These are phyloP conservation scores for Breynia disticha DNA, from an alignment of 441 rosid species.

Conservation along the genomic window DNA sequence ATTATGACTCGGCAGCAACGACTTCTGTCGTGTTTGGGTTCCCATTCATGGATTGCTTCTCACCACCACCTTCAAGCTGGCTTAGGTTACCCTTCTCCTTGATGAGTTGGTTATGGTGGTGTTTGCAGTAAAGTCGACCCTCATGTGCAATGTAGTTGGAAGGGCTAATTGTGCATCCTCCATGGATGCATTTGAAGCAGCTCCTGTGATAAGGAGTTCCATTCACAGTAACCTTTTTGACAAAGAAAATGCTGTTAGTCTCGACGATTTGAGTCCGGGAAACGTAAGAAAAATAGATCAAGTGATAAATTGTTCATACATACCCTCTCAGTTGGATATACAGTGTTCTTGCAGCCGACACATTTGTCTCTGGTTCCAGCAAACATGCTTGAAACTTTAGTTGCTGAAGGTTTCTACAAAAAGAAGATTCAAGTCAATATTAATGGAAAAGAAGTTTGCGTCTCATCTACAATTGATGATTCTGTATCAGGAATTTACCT, in stretches of 20 bases:
- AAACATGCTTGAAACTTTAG: slow-evolving; percentile 80
- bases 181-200: slow-evolving; percentile 97
- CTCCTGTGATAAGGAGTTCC: slow-evolving; percentile 88
- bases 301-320: slow-evolving; percentile 2
- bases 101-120: slow-evolving; percentile 89
- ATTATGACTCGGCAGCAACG: slow-evolving; percentile 21
- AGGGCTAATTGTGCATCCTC: slow-evolving; percentile 86
- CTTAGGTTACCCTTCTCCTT: slow-evolving; percentile 94
- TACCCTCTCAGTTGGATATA: slow-evolving; percentile 94
- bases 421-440: slow-evolving; percentile 16
- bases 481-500: slow-evolving; percentile 38
- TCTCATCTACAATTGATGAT: background rate
- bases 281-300: background rate
- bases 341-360: slow-evolving; percentile 78
- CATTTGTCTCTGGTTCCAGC: slow-evolving; percentile 94
- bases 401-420: slow-evolving; percentile 60
- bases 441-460: background rate
- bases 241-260: background rate
- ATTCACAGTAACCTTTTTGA: slow-evolving; percentile 74
- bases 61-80: slow-evolving; percentile 78
- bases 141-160: slow-evolving; percentile 91
- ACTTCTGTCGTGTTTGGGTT: slow-evolving; percentile 22
- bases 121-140: slow-evolving; percentile 90
- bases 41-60: slow-evolving; percentile 18
- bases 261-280: background rate